Conservation (phyloP, 495 filamentous ascomycete species). For the Tuber brumale region DNA sequence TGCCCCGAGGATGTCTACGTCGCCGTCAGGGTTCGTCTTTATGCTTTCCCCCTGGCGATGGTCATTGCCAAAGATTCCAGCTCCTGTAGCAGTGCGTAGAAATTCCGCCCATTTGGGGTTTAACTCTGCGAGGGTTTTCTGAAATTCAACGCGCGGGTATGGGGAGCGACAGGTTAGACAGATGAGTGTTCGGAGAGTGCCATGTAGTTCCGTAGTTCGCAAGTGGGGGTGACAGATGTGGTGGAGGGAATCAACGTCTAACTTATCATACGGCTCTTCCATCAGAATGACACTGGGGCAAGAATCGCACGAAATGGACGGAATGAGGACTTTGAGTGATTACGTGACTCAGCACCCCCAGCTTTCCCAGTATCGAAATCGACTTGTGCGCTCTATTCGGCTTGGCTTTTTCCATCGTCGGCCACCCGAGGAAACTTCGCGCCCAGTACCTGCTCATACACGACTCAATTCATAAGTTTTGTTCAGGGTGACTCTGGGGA, state of each 20-base stretch:
- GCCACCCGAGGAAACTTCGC: conserved; percentile 87
- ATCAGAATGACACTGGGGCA: background rate
- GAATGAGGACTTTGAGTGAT: conserved; percentile 69
- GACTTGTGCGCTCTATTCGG: conserved; percentile 78
- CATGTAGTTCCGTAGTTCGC: conserved; percentile 78
- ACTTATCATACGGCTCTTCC: background rate
- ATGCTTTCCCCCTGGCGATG: conserved; percentile 63
- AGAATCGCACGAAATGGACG: background rate
- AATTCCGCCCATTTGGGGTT: conserved; percentile 86
- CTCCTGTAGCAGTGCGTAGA: conserved; percentile 59
- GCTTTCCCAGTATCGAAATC: conserved; percentile 59
- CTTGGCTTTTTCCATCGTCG: conserved; percentile 63
- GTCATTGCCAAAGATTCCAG: conserved; percentile 69
- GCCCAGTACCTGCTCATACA: conserved; percentile 67
- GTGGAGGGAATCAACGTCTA: conserved; percentile 90
- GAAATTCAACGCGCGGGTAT: conserved; percentile 64
- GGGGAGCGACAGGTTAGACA: conserved; percentile 71
- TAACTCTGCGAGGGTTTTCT: conserved; percentile 63
- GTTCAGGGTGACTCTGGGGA: background rate
- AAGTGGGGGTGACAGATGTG: conserved; percentile 64
- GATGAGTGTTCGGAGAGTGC: conserved; percentile 70
- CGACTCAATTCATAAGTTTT: background rate
- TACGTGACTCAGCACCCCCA: conserved; percentile 67
- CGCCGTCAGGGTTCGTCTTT: conserved; percentile 86
- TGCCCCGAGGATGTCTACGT: conserved; percentile 82